Conservation (phyloP, 108 stramenopile genomes). For the Skeletonema marinoi region DNA sequence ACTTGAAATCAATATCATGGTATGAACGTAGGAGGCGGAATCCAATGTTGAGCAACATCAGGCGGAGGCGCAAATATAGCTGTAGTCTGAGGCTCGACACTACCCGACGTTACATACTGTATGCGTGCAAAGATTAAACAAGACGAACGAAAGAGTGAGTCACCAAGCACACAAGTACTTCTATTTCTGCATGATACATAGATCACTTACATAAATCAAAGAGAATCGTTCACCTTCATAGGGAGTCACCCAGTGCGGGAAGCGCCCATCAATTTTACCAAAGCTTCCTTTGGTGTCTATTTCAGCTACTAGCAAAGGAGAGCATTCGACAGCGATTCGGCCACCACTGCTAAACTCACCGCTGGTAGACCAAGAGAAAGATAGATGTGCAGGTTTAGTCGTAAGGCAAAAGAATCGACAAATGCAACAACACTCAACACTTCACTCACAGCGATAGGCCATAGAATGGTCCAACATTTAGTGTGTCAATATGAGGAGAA, state of each 20-base stretch:
- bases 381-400: neutral
- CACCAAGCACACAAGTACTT: too few relatives aligned
- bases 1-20: too few relatives aligned
- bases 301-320: slow-evolving; percentile 47
- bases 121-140: neutral
- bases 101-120: slow-evolving; percentile 27
- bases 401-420: neutral
- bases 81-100: slow-evolving; percentile 27
- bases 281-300: slow-evolving; percentile 60
- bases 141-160: neutral
- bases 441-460: slow-evolving; percentile 58
- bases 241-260: slow-evolving; percentile 70
- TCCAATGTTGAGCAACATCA: slow-evolving; percentile 1
- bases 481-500: slow-evolving; percentile 71
- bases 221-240: slow-evolving; percentile 60
- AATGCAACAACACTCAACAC: neutral
- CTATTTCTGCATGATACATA: neutral
- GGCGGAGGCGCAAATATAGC: slow-evolving; percentile 25
- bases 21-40: slow-evolving; percentile 20
- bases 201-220: slow-evolving; percentile 50
- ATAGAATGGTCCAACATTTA: slow-evolving; percentile 74
- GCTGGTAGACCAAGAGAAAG: slow-evolving; percentile 1
- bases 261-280: slow-evolving; percentile 75
- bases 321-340: slow-evolving; percentile 59
- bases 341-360: slow-evolving; percentile 52